Evolutionary conservation across 1,284 basidiomycete genomes (phyloP), one percentile per base, ranked within the genome.

Genomic region (Heterobasidion parviporum): DNA sequence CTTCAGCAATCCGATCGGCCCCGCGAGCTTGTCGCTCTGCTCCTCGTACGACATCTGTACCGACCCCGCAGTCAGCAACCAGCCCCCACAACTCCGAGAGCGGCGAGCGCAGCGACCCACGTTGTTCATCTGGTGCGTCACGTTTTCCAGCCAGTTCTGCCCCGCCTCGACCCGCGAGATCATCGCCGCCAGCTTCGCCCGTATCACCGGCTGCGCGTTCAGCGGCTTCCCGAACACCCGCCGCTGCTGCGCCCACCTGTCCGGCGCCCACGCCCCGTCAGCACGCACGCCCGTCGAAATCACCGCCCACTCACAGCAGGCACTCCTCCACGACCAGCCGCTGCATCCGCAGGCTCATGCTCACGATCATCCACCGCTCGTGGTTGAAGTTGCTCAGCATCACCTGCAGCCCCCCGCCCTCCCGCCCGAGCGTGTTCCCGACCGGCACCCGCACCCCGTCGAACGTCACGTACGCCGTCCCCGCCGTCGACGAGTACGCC

Each of bases 51-150:
- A 76, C 86, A 89, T 89, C 87, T 89, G 26, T 32, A 36, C 56
- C 12, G 1, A 15, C 6, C 12, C 32, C 18, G 6, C 12, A n/a
- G 12, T 34, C 18, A n/a, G 32, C 47, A 20, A 35, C 35, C 44
- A 34, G 6, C 54, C 48, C 53, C 44, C 45, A 48, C 49, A 36
- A 16, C 10, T 18, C 34, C 10, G 46, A 14, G 4, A 47, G 5
- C 46, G 46, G 8, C 9, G 7, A 32, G 43, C 16, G 14, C 35
- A 45, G 6, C 34, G 69, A 65, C 76, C 45, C 65, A 94, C 91
- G 67, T 94, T 86, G 71, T 88, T 91, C 94, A 96, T 97, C 69
- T 97, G 93, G 68, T 87, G 83, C 1, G 94, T 96, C 53, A 96
- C 76, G 52, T 74, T 80, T 74, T 98, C 95, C 36, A 95, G 79